Evolutionary conservation across 2,329 filamentous ascomycete genomes (phyloP).

Genomic region (Pyrenophora graminea): DNA sequence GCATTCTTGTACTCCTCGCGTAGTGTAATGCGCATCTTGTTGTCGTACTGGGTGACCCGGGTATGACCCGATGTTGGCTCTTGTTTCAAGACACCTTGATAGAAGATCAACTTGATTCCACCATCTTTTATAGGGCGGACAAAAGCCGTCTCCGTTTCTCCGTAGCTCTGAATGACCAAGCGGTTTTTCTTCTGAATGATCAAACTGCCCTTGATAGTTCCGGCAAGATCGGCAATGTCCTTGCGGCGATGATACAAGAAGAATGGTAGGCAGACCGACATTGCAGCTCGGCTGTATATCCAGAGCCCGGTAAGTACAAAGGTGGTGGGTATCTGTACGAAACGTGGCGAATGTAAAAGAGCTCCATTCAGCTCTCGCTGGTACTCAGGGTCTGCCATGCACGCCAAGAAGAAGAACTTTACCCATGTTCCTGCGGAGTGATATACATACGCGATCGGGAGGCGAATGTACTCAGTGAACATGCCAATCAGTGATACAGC

Average conservation of each 20-base stretch:
- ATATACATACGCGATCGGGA: constrained; percentile 49
- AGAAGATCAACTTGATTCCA: constrained; percentile 47
- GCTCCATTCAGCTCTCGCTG: constrained; percentile 56
- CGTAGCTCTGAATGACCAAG: constrained; percentile 53
- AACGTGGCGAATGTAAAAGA: constrained; percentile 41
- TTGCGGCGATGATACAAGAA: constrained; percentile 56
- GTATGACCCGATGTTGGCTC: constrained; percentile 53
- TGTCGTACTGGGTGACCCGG: constrained; percentile 54
- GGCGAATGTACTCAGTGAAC: constrained; percentile 35
- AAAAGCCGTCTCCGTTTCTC: constrained; percentile 57
- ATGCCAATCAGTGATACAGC: constrained; percentile 28
- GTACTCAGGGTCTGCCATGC: constrained; percentile 58
- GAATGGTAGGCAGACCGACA: constrained; percentile 52
- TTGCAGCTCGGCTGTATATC: constrained; percentile 53
- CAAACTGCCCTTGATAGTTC: constrained; percentile 55
- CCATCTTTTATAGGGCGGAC: constrained; percentile 44
- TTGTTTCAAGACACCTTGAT: constrained; percentile 45
- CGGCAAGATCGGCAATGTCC: constrained; percentile 53
- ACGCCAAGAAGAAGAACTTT: constrained; percentile 56
- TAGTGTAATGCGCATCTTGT: constrained; percentile 51
- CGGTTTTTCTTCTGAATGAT: constrained; percentile 54
- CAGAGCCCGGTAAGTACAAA: constrained; percentile 54
- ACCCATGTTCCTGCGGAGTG: constrained; percentile 50
- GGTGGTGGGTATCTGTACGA: constrained; percentile 45
- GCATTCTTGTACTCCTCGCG: constrained; percentile 53